Evolutionary conservation across 2,329 filamentous ascomycete species (phyloP), one percentile per base, ranked within the genome.

Genomic region (Coniochaeta hoffmannii): DNA sequence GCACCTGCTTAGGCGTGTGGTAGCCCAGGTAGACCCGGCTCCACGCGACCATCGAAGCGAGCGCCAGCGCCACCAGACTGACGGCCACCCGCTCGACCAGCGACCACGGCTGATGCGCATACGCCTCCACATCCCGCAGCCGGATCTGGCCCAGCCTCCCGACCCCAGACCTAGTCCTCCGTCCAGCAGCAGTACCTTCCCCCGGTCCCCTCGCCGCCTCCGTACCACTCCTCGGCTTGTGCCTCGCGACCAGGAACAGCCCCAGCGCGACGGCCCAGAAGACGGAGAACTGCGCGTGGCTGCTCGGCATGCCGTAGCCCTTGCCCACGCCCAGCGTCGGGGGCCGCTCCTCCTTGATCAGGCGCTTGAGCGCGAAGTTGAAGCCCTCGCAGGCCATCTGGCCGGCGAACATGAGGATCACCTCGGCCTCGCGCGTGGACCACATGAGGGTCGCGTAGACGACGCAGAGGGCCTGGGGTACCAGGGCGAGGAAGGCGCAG

Each of bases 241-340:
- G 91, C 58, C 93, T 83, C 58, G 92, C 76, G 49, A 96, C 79
- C 46, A 99, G 79, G 75, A 97, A 97, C 19, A 99, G 77, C 24
- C 83, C 78, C 57, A 97, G 74, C 59, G 89, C 94, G 56, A 96
- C 75, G 56, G 90, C 87, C 80, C 96, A 97, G 76, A 90, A 99
- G 55, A 88, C 82, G 58, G 93, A 88, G 69, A 97, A 99, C 74
- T 99, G 94, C 9, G 94, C 89, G 73, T 99, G 94, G 35, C 92
- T 97, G 60, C 76, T 80, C 54, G 94, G 94, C 95, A 99, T 99
- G 64, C 94, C 95, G 68, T 99, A 99, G 60, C 94, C 94, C 71
- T 96, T 96, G 55, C 90, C 92, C 67, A 83, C 83, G 66, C 92
- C 85, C 79, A 77, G 87, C 83, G 87, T 87, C 59, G 79, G 82